Evolutionary conservation across 108 stramenopile genomes (phyloP).

Genomic region (Cyclotella choctawhatcheeana): DNA sequence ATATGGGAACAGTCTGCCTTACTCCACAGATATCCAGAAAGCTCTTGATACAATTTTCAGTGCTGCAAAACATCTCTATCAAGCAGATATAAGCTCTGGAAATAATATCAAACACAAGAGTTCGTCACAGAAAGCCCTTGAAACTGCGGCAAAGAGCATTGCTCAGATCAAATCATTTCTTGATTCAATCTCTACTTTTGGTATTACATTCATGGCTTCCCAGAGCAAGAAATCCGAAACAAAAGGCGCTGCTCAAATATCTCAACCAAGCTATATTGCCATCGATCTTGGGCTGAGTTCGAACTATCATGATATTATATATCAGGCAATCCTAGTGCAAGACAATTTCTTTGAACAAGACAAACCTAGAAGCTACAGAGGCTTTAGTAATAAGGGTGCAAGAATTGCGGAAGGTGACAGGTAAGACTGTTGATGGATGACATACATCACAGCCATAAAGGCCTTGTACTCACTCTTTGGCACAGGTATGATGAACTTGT

Average conservation of each 20-base stretch:
- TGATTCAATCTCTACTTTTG: constrained; percentile 55
- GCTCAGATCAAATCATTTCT: constrained; percentile 52
- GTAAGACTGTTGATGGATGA: constrained; percentile 46
- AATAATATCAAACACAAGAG: constrained; percentile 19
- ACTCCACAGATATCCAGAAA: constrained; percentile 57
- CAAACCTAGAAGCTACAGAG: constrained; percentile 2
- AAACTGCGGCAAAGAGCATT: constrained; percentile 58
- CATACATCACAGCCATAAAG: not conserved
- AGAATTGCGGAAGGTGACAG: constrained; percentile 81
- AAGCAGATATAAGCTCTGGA: constrained; percentile 22
- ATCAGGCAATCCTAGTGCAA: constrained; percentile 70
- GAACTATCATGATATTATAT: constrained; percentile 71
- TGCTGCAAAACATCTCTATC: constrained; percentile 27
- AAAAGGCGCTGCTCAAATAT: constrained; percentile 17
- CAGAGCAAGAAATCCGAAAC: constrained; percentile 1
- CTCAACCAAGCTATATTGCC: constrained; percentile 66
- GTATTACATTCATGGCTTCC: constrained; percentile 36
- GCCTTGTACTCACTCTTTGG: not conserved
- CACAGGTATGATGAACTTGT: constrained; percentile 38
- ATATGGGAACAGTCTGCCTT: constrained; percentile 54
- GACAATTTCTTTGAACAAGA: constrained; percentile 59
- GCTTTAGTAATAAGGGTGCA: constrained; percentile 49
- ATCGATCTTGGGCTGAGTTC: constrained; percentile 73
- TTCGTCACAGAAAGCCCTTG: constrained; percentile 54
- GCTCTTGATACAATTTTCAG: constrained; percentile 58